A percentile compares a stretch with the other conserved stretches of the same genome.
These are phyloP conservation scores for Dalbergia oliveri DNA, from an alignment of 306 rosid genomes.

Conservation along the genomic window DNA sequence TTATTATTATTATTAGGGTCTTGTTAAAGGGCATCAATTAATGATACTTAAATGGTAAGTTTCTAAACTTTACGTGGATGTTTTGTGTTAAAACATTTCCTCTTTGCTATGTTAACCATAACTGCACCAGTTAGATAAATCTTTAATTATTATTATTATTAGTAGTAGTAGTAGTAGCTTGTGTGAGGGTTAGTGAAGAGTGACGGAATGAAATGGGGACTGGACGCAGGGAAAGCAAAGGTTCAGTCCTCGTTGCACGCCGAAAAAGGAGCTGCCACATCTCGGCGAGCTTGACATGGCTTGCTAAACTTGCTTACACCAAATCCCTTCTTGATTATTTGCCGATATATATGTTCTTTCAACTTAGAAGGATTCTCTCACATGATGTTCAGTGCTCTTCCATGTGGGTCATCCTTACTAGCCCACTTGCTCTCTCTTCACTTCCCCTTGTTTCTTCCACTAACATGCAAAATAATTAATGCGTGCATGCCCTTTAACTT, in stretches of 20 bases:
- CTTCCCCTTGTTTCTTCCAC: slow-evolving; percentile 38
- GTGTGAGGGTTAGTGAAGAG: background rate
- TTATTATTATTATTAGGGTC: too few species aligned
- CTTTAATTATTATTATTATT: too few species aligned
- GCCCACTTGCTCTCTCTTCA: slow-evolving; percentile 47
- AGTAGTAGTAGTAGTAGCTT: too few species aligned
- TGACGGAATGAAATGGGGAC: background rate
- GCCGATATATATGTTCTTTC: background rate
- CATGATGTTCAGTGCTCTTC: slow-evolving; percentile 32
- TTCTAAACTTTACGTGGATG: too few species aligned
- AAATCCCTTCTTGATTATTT: slow-evolving; percentile 33
- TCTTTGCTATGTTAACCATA: too few species aligned
- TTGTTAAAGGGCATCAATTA: too few species aligned
- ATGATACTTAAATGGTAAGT: too few species aligned
- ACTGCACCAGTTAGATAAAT: too few species aligned
- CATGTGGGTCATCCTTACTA: slow-evolving; percentile 52
- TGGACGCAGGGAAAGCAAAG: background rate
- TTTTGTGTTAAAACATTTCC: too few species aligned
- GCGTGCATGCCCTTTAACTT: slow-evolving; percentile 41
- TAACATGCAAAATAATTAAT: slow-evolving; percentile 44
- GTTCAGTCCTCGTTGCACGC: slow-evolving; percentile 42
- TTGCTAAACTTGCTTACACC: slow-evolving; percentile 33
- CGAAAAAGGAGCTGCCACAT: slow-evolving; percentile 45
- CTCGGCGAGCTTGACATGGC: slow-evolving; percentile 36
- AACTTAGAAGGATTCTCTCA: slow-evolving; percentile 20